Evolutionary conservation across 768 basidiomycete species (phyloP).

Genomic region (Tylopilus cervinicoccineus): DNA sequence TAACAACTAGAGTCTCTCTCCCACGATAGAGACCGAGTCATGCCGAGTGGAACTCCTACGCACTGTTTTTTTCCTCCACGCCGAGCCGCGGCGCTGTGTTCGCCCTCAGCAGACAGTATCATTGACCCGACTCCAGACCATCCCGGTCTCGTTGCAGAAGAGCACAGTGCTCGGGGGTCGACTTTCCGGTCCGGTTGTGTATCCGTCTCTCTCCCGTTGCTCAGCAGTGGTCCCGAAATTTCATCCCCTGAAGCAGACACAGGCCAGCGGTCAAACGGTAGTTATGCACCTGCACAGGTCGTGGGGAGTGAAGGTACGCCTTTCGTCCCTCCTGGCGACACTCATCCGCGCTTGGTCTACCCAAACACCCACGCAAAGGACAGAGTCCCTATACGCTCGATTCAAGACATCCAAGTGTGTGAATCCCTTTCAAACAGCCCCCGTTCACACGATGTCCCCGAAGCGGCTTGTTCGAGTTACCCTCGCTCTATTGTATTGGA

Average conservation of each 20-base stretch:
- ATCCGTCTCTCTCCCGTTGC: slow-evolving; percentile 10
- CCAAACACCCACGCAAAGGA: background rate
- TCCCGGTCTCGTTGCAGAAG: background rate
- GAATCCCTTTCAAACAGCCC: background rate
- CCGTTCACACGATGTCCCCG: background rate
- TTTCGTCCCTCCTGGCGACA: background rate
- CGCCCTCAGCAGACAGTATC: background rate
- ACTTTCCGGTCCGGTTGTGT: slow-evolving; percentile 27
- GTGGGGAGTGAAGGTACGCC: background rate
- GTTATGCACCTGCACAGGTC: background rate
- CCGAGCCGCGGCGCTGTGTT: background rate
- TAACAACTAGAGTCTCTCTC: too few species aligned
- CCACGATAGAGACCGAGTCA: background rate
- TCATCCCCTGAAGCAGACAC: background rate
- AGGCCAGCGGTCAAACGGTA: background rate
- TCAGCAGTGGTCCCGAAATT: background rate
- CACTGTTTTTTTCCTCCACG: background rate
- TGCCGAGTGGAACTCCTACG: background rate
- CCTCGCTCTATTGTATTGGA: background rate
- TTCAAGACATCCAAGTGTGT: background rate
- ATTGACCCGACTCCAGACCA: slow-evolving; percentile 9
- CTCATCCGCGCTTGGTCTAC: background rate
- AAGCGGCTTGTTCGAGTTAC: background rate
- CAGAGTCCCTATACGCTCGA: background rate
- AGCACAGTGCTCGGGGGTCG: slow-evolving; percentile 15